These are phyloP conservation scores for Cylindrodendrum hubeiense DNA, from an alignment of 2,329 filamentous ascomycete species.

Conservation along the genomic window DNA sequence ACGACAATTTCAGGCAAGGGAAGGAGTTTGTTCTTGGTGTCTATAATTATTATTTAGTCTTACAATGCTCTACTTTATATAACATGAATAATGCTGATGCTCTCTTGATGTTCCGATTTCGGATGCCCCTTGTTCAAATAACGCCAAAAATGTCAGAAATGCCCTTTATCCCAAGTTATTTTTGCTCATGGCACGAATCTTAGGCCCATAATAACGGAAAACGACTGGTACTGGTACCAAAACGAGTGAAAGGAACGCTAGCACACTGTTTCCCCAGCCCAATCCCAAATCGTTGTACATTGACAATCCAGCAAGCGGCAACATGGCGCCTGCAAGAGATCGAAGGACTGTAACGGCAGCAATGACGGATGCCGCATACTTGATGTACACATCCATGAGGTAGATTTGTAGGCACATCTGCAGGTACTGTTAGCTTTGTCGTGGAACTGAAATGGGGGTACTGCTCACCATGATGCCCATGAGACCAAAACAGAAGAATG, in stretches of 20 bases:
- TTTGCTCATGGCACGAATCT: conserved; percentile 39
- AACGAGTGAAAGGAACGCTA: conserved; percentile 57
- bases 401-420: conserved; percentile 54
- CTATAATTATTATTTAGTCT: conserved; percentile 4
- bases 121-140: background rate
- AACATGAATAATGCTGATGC: background rate
- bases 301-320: conserved; percentile 68
- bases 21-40: background rate
- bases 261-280: conserved; percentile 59
- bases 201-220: conserved; percentile 33
- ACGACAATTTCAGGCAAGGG: background rate
- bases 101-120: background rate
- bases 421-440: background rate
- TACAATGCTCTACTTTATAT: background rate
- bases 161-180: conserved; percentile 31
- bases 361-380: conserved; percentile 47
- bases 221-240: conserved; percentile 33
- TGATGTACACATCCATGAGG: conserved; percentile 47
- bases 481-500: conserved; percentile 59
- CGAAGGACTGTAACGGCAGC: conserved; percentile 47
- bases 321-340: conserved; percentile 75
- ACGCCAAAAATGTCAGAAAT: background rate
- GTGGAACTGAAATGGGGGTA: rapidly evolving
- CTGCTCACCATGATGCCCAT: conserved; percentile 53
- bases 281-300: conserved; percentile 55